Evolutionary conservation across 129 eudicot species (phyloP).

Genomic region (Flaveria linearis): DNA sequence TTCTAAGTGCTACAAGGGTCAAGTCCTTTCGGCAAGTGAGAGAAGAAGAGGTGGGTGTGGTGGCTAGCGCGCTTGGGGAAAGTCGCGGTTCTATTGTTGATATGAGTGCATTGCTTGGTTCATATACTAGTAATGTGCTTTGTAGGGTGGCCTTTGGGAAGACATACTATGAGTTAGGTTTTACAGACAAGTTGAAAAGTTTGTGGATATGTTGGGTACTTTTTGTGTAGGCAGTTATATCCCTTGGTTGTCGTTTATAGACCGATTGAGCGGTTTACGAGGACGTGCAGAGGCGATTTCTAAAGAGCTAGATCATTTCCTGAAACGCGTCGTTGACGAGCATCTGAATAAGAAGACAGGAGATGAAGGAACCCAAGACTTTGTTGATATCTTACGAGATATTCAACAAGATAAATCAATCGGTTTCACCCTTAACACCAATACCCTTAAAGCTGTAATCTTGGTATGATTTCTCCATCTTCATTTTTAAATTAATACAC

Average conservation of each 20-base stretch:
- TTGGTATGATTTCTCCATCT: constrained; percentile 5
- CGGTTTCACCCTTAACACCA: background rate
- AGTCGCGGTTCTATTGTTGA: background rate
- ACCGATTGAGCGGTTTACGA: background rate
- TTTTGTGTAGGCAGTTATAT: constrained; percentile 6
- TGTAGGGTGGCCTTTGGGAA: constrained; percentile 9
- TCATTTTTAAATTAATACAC: background rate
- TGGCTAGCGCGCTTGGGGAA: background rate
- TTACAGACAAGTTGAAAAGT: constrained; percentile 1
- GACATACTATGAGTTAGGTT: constrained; percentile 7
- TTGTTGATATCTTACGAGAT: background rate
- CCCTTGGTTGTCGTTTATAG: background rate
- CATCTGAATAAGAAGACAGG: background rate
- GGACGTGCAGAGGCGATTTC: background rate
- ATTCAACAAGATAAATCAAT: background rate
- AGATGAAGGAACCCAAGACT: background rate
- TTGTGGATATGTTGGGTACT: constrained; percentile 10
- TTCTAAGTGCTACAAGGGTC: background rate
- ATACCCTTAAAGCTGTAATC: constrained; percentile 8
- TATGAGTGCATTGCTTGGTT: constrained; percentile 14
- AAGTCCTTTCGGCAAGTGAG: background rate
- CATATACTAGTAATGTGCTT: constrained; percentile 2
- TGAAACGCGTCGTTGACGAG: background rate
- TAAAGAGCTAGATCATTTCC: background rate
- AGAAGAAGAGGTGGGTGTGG: background rate